A percentile compares a stretch with the other conserved stretches of the same genome.
Evolutionary conservation across 176 grass and related monocot genomes (phyloP).

Genomic region (Alopecurus myosuroides): DNA sequence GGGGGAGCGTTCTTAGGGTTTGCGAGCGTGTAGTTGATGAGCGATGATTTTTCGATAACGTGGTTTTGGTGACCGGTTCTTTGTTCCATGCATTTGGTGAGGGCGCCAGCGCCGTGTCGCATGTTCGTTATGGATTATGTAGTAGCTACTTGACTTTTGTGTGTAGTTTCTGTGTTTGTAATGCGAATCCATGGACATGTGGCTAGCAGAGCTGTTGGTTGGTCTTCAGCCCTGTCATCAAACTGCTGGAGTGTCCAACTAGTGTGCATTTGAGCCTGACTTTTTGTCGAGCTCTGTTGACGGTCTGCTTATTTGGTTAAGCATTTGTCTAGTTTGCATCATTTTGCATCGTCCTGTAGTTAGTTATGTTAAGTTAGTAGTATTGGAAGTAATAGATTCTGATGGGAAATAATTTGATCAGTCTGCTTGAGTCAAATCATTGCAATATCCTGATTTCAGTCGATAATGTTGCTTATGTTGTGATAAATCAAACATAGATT

Average conservation of each 20-base stretch:
- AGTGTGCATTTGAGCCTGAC: neutral
- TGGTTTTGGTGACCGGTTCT: neutral
- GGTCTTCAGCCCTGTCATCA: neutral
- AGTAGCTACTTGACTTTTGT: neutral
- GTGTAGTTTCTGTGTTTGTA: neutral
- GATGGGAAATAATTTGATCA: neutral
- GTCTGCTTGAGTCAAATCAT: neutral
- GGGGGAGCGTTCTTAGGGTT: neutral
- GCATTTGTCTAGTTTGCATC: neutral
- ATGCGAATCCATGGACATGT: neutral
- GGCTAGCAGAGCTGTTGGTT: neutral
- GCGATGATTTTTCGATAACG: neutral
- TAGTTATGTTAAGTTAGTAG: neutral
- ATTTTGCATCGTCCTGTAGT: neutral
- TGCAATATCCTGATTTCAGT: slow-evolving; percentile 3
- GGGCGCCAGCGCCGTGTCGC: neutral
- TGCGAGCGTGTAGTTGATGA: neutral
- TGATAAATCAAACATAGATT: neutral
- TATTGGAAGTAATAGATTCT: neutral
- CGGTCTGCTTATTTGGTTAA: neutral
- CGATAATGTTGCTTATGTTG: neutral
- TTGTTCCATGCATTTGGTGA: neutral
- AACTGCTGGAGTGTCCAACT: neutral
- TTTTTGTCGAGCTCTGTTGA: neutral
- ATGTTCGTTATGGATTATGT: neutral